These are phyloP conservation scores for Rhizopus arrhizus DNA, from an alignment of 371 early-diverging fungal genomes.

Conservation along the genomic window DNA sequence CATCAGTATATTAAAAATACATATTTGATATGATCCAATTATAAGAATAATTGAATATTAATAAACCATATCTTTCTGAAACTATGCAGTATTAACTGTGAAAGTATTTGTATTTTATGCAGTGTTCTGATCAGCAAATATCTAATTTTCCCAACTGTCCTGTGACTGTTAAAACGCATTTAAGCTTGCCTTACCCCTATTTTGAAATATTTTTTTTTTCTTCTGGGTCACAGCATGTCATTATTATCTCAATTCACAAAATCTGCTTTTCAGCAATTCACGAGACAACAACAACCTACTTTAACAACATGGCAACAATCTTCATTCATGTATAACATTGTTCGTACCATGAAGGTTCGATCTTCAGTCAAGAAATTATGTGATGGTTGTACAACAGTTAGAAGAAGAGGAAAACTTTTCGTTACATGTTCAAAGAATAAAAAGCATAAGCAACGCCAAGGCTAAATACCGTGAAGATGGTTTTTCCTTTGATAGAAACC, in stretches of 20 bases:
- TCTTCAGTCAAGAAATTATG: constrained; percentile 84
- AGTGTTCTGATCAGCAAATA: too few relatives aligned
- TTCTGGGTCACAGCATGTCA: constrained; percentile 26
- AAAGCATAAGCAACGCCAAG: constrained; percentile 73
- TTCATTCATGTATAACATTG: constrained; percentile 31
- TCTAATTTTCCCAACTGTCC: too few relatives aligned
- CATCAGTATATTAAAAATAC: too few relatives aligned
- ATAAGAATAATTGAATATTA: too few relatives aligned
- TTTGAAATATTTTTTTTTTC: constrained; percentile 1
- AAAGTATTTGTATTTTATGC: too few relatives aligned
- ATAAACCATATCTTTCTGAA: too few relatives aligned
- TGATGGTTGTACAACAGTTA: constrained; percentile 77
- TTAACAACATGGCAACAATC: not conserved
- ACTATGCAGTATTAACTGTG: too few relatives aligned
- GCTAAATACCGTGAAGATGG: too few relatives aligned
- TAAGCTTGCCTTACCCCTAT: too few relatives aligned
- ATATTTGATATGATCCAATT: too few relatives aligned
- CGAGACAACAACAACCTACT: constrained; percentile 28
- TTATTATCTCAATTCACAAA: constrained; percentile 39
- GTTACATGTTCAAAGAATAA: constrained; percentile 80
- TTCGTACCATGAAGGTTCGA: constrained; percentile 83
- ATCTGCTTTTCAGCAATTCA: constrained; percentile 32
- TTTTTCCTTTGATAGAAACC: too few relatives aligned
- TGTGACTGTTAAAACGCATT: too few relatives aligned
- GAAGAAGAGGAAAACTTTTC: constrained; percentile 76